phyloP scores from a whole-genome alignment of 306 rosid genomes.

The Carpinus viminea region DNA sequence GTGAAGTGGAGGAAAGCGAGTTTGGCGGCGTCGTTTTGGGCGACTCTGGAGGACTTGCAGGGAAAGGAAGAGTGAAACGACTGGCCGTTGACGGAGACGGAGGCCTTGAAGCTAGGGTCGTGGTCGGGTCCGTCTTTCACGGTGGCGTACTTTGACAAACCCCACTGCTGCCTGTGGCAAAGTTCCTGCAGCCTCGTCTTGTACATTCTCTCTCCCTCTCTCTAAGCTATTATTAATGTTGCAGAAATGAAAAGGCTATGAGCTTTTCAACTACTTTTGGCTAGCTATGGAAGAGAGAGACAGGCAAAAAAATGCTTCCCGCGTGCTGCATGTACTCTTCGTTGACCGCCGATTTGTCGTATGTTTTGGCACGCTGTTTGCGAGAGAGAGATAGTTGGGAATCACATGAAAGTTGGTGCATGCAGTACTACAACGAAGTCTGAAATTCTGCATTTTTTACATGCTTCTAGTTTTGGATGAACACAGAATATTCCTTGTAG shows the following conservation, averaged over 20 bases:
- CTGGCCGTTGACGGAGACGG: conserved; percentile 48
- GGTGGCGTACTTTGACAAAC: conserved; percentile 45
- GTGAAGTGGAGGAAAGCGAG: conserved; percentile 47
- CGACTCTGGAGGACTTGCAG: conserved; percentile 51
- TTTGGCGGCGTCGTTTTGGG: conserved; percentile 66
- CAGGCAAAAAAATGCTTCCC: conserved; percentile 12
- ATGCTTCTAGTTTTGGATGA: neutral
- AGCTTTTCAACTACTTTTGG: neutral
- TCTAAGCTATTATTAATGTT: neutral
- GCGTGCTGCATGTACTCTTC: neutral
- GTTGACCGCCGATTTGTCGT: neutral
- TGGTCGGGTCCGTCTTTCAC: conserved; percentile 60
- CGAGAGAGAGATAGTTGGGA: too few species aligned
- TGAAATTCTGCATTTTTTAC: too few species aligned
- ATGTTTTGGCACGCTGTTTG: neutral
- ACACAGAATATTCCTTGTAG: too few species aligned
- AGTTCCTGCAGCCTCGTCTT: conserved; percentile 63
- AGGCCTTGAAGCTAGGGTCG: conserved; percentile 50
- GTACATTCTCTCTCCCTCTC: conserved; percentile 45
- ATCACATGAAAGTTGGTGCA: too few species aligned
- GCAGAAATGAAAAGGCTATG: neutral
- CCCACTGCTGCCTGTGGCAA: conserved; percentile 58
- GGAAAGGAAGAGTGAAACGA: conserved; percentile 36
- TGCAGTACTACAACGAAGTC: too few species aligned
- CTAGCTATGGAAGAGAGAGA: neutral